Base-by-base conservation (phyloP, 805 yeast species). In the Starmerella potacharoeniae region DNA sequence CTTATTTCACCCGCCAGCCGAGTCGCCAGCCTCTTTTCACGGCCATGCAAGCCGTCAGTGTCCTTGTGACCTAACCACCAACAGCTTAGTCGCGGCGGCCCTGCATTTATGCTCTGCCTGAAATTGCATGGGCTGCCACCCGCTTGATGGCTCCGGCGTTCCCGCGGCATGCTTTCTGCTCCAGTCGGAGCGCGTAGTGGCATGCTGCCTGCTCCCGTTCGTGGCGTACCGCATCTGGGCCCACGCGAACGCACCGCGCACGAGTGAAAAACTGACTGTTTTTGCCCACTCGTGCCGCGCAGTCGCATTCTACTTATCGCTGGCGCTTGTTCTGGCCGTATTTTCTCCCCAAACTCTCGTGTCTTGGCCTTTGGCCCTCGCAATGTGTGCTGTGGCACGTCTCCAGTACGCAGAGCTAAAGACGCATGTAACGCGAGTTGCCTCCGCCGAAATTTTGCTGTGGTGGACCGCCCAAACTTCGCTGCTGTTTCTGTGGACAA, bases 361-460 rank as follows among this genome's bases (percentile, higher is more conserved):
- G n/a, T 40, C 43, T 14, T 13, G n/a, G 22, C 29, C 47, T 4
- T 17, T 28, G 33, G 47, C 33, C 3, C 10, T 43, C 8, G 35
- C 22, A 22, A 6, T 30, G 35, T 6, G n/a, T 8, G 35, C 35
- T 5, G 28, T 46, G 13, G 3, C 44, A 1, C 6, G 13, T 2
- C 37, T 52, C 28, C 55, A 52, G 31, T 46, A 37, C 42, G 6
- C 41, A 5, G 55, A 52, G 33, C 29, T 29, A 1, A 34, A 40
- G 14, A 41, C 46, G 4, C 41, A 37, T 9, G 33, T 37, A 28
- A 28, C 31, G 35, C 41, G 40, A 35, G 55, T 52, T 16, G 46
- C 55, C 11, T 46, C 51, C 7, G 35, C 50, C 45, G 44, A 39
- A 34, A 41, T 52, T 4, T 31, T 52, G 41, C 22, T 46, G 28